Conservation (phyloP, 805 yeast species). For the Zygosaccharomyces kombuchaensis region DNA sequence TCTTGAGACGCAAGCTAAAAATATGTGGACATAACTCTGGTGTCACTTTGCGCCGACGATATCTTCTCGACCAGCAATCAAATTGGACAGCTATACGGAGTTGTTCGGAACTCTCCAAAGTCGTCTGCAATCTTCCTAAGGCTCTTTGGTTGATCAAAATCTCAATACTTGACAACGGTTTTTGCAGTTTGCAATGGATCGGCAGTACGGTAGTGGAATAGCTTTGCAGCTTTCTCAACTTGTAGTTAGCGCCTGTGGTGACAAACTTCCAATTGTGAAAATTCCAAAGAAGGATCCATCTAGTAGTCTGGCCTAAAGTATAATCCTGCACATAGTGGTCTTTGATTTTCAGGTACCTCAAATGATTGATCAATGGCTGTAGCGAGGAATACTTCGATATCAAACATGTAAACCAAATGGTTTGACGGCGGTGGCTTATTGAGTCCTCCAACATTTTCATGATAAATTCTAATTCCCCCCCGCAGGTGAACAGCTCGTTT, state of each 20-base stretch:
- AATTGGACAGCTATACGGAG: background rate
- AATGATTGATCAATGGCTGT: background rate
- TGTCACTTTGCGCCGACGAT: slow-evolving; percentile 11
- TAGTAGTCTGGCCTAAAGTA: slow-evolving; percentile 26
- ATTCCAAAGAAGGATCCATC: slow-evolving; percentile 42
- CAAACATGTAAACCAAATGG: background rate
- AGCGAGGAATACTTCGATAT: background rate
- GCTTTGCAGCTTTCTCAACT: background rate
- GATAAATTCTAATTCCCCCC: background rate
- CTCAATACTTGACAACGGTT: background rate
- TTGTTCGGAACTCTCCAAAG: background rate
- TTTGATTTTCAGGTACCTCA: background rate
- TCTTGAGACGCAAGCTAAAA: background rate
- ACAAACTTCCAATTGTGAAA: slow-evolving; percentile 14
- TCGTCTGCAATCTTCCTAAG: background rate
- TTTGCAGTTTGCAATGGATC: background rate
- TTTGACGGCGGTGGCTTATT: background rate
- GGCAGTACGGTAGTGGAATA: background rate
- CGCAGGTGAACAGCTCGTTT: background rate
- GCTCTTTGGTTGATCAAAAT: background rate
- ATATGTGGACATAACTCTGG: background rate
- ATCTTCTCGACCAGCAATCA: slow-evolving; percentile 33
- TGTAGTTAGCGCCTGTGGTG: background rate
- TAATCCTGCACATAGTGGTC: slow-evolving; percentile 34
- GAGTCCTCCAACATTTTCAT: background rate